These are phyloP conservation scores for Leccinum ochraceum DNA, from an alignment of 768 basidiomycete genomes.

Conservation along the genomic window DNA sequence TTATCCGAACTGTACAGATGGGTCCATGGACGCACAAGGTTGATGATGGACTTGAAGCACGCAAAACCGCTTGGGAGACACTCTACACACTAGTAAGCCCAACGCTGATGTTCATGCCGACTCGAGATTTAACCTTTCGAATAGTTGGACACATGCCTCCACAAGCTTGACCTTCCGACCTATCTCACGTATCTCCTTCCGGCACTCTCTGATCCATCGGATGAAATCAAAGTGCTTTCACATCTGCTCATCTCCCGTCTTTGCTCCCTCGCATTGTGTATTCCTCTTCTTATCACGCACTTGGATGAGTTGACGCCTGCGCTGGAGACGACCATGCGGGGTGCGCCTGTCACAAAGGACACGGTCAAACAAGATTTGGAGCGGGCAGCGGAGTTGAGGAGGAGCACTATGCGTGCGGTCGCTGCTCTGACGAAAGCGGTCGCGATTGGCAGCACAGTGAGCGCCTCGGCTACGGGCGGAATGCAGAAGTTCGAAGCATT, in stretches of 20 bases:
- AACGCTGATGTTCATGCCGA: not conserved
- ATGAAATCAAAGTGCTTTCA: slow-evolving; percentile 96
- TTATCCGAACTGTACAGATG: slow-evolving; percentile 93
- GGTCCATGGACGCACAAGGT: slow-evolving; percentile 97
- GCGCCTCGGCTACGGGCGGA: slow-evolving; percentile 24
- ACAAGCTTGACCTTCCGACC: slow-evolving; percentile 82
- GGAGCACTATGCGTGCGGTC: slow-evolving; percentile 85
- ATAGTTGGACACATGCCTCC: slow-evolving; percentile 89
- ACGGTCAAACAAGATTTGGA: slow-evolving; percentile 93
- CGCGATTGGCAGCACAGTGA: slow-evolving; percentile 55
- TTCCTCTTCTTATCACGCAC: slow-evolving; percentile 48
- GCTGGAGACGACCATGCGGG: slow-evolving; percentile 88
- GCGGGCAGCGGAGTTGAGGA: slow-evolving; percentile 86
- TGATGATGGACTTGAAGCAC: slow-evolving; percentile 93
- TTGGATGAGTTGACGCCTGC: slow-evolving; percentile 84
- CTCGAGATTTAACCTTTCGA: not conserved
- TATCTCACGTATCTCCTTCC: slow-evolving; percentile 81
- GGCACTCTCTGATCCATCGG: slow-evolving; percentile 85
- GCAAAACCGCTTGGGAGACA: slow-evolving; percentile 97
- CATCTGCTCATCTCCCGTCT: slow-evolving; percentile 95
- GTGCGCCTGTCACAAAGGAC: slow-evolving; percentile 87
- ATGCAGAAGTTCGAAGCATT: slow-evolving; percentile 70
- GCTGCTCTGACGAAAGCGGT: slow-evolving; percentile 80
- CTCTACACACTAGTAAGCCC: slow-evolving; percentile 86
- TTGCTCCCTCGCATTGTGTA: slow-evolving; percentile 61